Evolutionary conservation across 75 land plant species (phyloP).

Genomic region (Ceratopteris richardii): DNA sequence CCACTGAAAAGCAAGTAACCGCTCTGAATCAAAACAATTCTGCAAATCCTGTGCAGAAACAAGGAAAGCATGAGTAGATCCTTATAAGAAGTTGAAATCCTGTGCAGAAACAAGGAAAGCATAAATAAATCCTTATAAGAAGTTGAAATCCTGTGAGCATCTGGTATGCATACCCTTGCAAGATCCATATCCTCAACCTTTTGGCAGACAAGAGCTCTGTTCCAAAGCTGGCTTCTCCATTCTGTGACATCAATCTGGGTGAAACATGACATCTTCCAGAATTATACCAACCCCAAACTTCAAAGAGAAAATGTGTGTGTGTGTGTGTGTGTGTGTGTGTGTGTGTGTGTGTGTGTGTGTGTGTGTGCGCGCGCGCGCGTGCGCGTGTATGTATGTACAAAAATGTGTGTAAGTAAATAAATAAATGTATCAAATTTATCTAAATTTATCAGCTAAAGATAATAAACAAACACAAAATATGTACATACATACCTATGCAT

Average conservation of each 20-base stretch:
- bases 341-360: no score
- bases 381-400: no score
- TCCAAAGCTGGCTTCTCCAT: conserved; percentile 42
- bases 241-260: conserved; percentile 37
- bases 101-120: no score
- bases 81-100: neutral
- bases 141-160: neutral
- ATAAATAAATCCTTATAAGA: neutral
- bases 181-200: conserved; percentile 25
- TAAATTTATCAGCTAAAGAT: no score
- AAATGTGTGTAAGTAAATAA: no score
- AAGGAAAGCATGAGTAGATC: neutral
- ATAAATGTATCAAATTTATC: no score
- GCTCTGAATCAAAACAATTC: conserved; percentile 23
- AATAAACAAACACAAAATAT: no score
- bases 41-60: conserved; percentile 24
- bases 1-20: conserved; percentile 35
- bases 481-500: no score
- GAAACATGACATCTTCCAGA: neutral
- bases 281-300: no score
- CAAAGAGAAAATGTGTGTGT: no score
- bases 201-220: conserved; percentile 21
- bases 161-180: conserved; percentile 21
- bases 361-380: no score
- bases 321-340: no score